These are phyloP conservation scores for Antrodiella citrinella DNA, from an alignment of 768 basidiomycete genomes.

Conservation along the genomic window DNA sequence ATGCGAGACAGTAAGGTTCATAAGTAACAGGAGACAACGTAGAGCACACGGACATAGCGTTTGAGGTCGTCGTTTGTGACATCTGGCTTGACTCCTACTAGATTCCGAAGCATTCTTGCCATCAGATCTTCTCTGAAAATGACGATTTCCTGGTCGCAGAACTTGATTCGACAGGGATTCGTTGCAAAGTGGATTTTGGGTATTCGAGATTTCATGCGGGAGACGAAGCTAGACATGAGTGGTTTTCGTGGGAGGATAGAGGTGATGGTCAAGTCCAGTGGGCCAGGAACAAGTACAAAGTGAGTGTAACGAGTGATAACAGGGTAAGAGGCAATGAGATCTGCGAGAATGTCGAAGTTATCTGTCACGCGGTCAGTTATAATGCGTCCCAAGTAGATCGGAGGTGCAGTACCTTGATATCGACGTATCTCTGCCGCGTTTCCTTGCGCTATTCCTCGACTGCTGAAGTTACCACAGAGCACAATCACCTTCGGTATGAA, in stretches of 20 bases:
- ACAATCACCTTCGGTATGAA: conserved; percentile 88
- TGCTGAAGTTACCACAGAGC: conserved; percentile 93
- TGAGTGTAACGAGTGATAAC: conserved; percentile 70
- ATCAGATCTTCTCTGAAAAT: conserved; percentile 90
- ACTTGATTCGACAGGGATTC: conserved; percentile 92
- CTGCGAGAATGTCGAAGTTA: conserved; percentile 80
- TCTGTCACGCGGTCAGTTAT: conserved; percentile 35
- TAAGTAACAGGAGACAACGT: neutral
- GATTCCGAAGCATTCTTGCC: conserved; percentile 88
- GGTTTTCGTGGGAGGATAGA: conserved; percentile 75
- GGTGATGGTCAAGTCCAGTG: conserved; percentile 80
- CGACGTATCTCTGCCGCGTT: conserved; percentile 69
- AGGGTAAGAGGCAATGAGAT: conserved; percentile 78
- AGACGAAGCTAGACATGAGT: conserved; percentile 66
- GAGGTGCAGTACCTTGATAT: conserved; percentile 63
- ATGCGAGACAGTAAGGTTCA: neutral
- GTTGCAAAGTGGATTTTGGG: conserved; percentile 78
- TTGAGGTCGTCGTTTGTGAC: conserved; percentile 75
- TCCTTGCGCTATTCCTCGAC: conserved; percentile 70
- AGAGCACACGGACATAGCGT: conserved; percentile 61
- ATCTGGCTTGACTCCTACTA: conserved; percentile 81
- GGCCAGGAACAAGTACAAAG: conserved; percentile 93
- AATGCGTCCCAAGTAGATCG: neutral
- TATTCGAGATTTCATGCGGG: conserved; percentile 61
- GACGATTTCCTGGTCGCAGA: conserved; percentile 94